Base-by-base conservation (phyloP, 176 grass and related monocot species). In the Carex pumila region DNA sequence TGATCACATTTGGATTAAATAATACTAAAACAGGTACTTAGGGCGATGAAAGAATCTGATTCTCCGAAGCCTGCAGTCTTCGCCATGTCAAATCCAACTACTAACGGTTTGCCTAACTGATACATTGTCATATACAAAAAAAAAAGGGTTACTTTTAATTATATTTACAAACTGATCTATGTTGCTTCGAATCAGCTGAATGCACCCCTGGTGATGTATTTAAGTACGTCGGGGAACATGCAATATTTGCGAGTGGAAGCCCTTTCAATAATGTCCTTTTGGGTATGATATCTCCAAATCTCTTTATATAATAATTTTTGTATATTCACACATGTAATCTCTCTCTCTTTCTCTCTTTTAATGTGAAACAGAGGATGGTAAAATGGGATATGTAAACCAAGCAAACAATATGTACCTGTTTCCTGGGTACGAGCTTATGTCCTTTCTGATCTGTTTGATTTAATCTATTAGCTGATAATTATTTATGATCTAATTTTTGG, bases 391-490 rank as follows among this genome's bases (percentile, higher is more conserved):
- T 67, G 92, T 88, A 64, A 98, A 93, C 88, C 96, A 98, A 93
- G 96, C 96, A 89, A 98, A 98, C 71, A 98, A 98, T 83, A 98
- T 98, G 96, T 98, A 98, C 87, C 77, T 98, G 50, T 98, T 98
- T 95, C 96, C 96, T 84, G 93, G 96, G 96, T 98, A 98, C 56
- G 88, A 53, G 7, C 79, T 90, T 55, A 2, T 85, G 47, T 88
- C 8, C 52, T 66, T 53, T 65, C 71, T 71, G 37, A 73, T 70
- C 19, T 58, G 45, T 49, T 72, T 59, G 8, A 67, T 49, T 64
- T 65, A 47, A 81, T 45, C 30, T 82, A 53, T 82, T 18, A 36
- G 37, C 18, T 21, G 50, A 81, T 61, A 81, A 19, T 81, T 45
- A 63, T 62, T 30, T 49, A 29, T 81, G 72, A 21, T 79, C 19